Evolutionary conservation across 23 red algal genomes (phyloP).

Genomic region (Gracilaria vermiculophylla): DNA sequence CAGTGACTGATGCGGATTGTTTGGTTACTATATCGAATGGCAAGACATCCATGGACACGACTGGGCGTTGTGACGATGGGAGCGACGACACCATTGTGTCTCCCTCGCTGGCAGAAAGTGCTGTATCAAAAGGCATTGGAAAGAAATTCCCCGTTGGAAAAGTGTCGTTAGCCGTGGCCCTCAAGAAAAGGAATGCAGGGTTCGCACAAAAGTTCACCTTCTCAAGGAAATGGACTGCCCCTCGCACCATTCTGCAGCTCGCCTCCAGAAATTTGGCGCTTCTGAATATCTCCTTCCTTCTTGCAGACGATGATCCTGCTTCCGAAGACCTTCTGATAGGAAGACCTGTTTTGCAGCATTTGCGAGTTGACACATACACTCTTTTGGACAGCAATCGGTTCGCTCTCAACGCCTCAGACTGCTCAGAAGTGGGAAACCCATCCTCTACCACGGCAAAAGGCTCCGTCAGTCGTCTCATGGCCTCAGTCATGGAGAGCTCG

Average conservation of each 20-base stretch:
- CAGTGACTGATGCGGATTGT: no score
- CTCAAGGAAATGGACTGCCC: not conserved
- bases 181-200: not conserved
- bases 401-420: not conserved
- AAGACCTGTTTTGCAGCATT: not conserved
- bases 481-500: not conserved
- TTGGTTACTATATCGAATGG: no score
- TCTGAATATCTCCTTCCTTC: not conserved
- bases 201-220: not conserved
- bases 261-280: not conserved
- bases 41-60: no score
- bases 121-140: not conserved
- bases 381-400: not conserved
- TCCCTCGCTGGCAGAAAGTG: not conserved
- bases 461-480: not conserved
- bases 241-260: not conserved
- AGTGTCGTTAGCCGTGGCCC: not conserved
- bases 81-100: slow-evolving; percentile 24
- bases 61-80: no score
- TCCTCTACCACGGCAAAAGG: not conserved
- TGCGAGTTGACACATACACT: not conserved
- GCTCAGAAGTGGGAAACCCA: not conserved
- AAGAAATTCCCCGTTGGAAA: not conserved
- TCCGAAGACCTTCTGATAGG: not conserved
- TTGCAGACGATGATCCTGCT: slow-evolving; percentile 2